Conservation (phyloP, 164 flowering plant genomes). For the Aristolochia californica region DNA sequence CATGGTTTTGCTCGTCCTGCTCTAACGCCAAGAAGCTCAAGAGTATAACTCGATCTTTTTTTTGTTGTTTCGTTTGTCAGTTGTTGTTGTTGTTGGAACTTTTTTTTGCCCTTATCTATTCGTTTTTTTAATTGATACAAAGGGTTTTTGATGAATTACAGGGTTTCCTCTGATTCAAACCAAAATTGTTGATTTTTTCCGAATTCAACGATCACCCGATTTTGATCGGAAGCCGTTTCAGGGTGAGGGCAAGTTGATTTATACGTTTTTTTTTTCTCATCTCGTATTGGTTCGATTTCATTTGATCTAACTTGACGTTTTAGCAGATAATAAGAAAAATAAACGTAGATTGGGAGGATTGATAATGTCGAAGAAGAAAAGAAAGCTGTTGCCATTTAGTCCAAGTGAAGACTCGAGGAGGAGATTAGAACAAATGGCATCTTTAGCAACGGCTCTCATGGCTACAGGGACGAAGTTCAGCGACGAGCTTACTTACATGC, state of each 20-base stretch:
- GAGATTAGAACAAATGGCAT: conserved; percentile 78
- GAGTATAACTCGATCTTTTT: conserved; percentile 22
- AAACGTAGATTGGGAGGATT: conserved; percentile 37
- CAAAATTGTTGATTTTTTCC: conserved; percentile 82
- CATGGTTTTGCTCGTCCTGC: conserved; percentile 80
- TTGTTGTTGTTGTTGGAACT: too few relatives aligned
- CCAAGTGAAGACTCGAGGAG: conserved; percentile 57
- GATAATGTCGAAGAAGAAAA: conserved; percentile 55
- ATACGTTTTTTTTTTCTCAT: neutral
- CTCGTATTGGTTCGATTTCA: neutral
- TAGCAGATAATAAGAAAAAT: conserved; percentile 34
- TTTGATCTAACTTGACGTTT: neutral
- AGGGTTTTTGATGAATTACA: conserved; percentile 20
- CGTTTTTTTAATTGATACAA: neutral
- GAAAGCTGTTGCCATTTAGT: conserved; percentile 58
- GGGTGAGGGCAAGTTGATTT: conserved; percentile 25
- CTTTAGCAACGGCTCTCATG: conserved; percentile 75
- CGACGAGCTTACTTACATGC: conserved; percentile 63
- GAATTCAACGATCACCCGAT: conserved; percentile 41
- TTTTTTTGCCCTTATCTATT: neutral
- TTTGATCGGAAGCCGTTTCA: conserved; percentile 13
- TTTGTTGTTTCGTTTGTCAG: neutral
- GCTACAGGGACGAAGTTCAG: conserved; percentile 57
- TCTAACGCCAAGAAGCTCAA: conserved; percentile 26
- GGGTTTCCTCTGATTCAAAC: conserved; percentile 82